Conservation (phyloP, 2,329 filamentous ascomycete species). For the Simplicillium aogashimaense region DNA sequence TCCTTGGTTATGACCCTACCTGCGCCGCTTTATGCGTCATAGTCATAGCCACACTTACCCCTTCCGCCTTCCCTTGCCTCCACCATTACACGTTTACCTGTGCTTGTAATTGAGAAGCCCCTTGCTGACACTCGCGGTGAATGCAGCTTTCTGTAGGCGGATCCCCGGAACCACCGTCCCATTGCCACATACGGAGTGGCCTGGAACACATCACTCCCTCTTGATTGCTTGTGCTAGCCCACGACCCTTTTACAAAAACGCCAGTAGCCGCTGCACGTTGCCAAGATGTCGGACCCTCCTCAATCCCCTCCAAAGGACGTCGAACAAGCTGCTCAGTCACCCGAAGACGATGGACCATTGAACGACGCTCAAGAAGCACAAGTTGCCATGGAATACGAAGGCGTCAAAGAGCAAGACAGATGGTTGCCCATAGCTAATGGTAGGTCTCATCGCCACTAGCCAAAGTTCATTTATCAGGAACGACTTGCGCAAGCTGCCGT, state of each 20-base stretch:
- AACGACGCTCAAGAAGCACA: constrained; percentile 76
- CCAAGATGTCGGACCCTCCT: constrained; percentile 83
- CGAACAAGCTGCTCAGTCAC: constrained; percentile 86
- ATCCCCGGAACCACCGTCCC: constrained; percentile 13
- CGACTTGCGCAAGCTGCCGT: no score
- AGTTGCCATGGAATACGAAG: constrained; percentile 70
- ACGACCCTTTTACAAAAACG: constrained; percentile 29
- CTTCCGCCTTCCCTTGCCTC: no score
- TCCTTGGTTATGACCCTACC: no score
- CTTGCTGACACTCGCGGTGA: constrained; percentile 30
- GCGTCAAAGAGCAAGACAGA: constrained; percentile 96
- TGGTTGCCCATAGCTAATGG: constrained; percentile 99
- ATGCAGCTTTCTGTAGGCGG: constrained; percentile 44
- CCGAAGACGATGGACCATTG: constrained; percentile 91
- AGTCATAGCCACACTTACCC: no score
- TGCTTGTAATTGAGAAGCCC: constrained; percentile 2
- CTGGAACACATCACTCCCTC: constrained; percentile 44
- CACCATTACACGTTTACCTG: no score
- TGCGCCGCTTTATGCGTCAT: no score
- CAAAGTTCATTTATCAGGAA: no score
- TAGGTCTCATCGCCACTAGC: constrained; percentile 45
- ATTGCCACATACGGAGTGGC: constrained; percentile 49
- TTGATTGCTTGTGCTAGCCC: constrained; percentile 36
- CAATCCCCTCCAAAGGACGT: constrained; percentile 90
- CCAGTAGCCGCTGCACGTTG: constrained; percentile 56